Evolutionary conservation across 1,284 basidiomycete species (phyloP), one percentile per base, ranked within the genome.

Genomic region (Meira miltonrushii): DNA sequence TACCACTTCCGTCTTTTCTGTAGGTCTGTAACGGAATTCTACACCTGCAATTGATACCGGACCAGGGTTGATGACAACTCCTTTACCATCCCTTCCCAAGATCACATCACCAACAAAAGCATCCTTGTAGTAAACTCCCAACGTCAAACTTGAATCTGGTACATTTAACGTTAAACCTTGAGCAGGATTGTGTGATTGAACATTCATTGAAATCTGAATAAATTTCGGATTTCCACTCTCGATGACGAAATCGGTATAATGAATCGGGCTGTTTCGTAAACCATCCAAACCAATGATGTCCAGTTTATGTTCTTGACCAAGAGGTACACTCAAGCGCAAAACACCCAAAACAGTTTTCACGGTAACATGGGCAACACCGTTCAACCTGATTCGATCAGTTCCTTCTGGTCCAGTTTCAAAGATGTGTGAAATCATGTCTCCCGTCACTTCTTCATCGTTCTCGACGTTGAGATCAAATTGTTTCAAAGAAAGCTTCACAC

Each of bases 141-240:
- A 64, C 21, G 61, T 65, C 25, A 72, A 52, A 3, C 65, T 64
- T 38, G 66, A 61, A 46, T 70, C 68, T 4, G 62, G 61, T 25
- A 72, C 49, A 8, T 52, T 51, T 21, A 68, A 11, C 54, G 58
- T 53, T 43, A 72, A 52, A 4, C 59, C 55, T 54, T 61, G 61
- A 49, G 61, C 62, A 11, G 69, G 69, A 46, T 72, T 72, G 59
- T 72, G 69, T 53, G 69, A 61, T 48, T 63, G 69, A 23, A 72
- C 63, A 40, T 62, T 60, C 33, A 72, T 63, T 39, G 58, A 47
- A 28, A 69, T 64, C 49, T 66, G 64, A 39, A 72, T 60, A n/a
- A 44, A 65, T 17, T 66, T 65, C 25, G 47, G 48, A 28, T 60
- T 64, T 0, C 66, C 67, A 19, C 65, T 66, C 1, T 66, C 64